Evolutionary conservation across 2,329 filamentous ascomycete species (phyloP), one percentile per base, ranked within the genome.

Genomic region (Fusarium pilosicola): DNA sequence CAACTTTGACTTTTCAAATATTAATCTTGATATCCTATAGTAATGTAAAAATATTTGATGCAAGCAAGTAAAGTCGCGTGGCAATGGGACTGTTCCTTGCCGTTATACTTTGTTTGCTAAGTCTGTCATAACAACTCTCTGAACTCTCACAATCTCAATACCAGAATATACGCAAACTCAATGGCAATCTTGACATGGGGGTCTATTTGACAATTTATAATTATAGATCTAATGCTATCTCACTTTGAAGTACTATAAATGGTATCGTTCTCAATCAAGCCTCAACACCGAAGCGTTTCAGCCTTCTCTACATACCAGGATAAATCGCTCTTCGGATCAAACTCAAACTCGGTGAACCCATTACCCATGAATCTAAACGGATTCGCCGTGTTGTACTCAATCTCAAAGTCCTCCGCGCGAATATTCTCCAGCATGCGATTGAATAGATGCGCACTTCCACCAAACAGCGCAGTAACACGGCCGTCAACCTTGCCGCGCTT

Each of bases 271-370:
- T 26, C 4, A 7, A 12, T n/a, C n/a, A 28, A 46, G 14, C 6
- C 7, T 66, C 28, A 74, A 30, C 15, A 39, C 3, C 51, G 42
- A 14, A 76, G 60, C 2, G 65, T 60, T 24, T 76, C 74, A 1
- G 74, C 74, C 32, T 76, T 76, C 46, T 76, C 74, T 3, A 76
- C 74, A 17, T 76, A 76, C 74, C 74, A 76, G 2, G 63, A 67
- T 5, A 76, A 17, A 54, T 76, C 74, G 34, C 71, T 76, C 48
- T 73, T 62, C 3, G 69, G 69, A 44, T 76, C 70, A 69, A 76
- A 73, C 69, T 76, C 74, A 65, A 76, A 76, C 10, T 56, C 74
- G 2, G 74, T 76, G 9, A 76, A 76, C 6, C 74, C 74, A 48
- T 73, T 73, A 0, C 74, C 74, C 71, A 76, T 75, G 13, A 76